Conservation (phyloP, 768 basidiomycete species). For the Leccinum boreale region DNA sequence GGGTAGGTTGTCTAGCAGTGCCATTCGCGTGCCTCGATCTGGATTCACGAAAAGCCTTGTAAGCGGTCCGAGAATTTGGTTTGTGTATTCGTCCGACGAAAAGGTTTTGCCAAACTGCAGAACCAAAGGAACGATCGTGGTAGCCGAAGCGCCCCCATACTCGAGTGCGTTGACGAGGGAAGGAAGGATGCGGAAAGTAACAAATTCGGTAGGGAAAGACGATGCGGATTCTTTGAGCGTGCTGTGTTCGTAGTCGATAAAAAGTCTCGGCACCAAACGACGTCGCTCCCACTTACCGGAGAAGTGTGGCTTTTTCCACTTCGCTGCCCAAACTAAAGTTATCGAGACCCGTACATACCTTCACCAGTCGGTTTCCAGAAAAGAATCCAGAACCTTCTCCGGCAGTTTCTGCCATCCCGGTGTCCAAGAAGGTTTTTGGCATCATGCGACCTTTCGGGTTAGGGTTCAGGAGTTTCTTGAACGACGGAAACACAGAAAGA, state of each 20-base stretch:
- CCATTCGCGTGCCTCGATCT: constrained; percentile 93
- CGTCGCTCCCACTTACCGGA: constrained; percentile 47
- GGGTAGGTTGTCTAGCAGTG: constrained; percentile 78
- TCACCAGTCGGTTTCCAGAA: constrained; percentile 73
- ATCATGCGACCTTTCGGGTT: constrained; percentile 77
- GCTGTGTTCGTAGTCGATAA: constrained; percentile 35
- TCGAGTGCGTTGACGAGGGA: constrained; percentile 77
- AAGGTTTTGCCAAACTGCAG: constrained; percentile 75
- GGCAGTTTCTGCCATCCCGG: constrained; percentile 67
- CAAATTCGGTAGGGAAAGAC: constrained; percentile 84
- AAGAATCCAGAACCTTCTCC: constrained; percentile 75
- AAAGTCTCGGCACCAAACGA: not conserved
- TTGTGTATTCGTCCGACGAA: constrained; percentile 65
- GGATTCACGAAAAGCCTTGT: constrained; percentile 84
- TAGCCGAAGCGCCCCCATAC: constrained; percentile 73
- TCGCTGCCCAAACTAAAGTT: constrained; percentile 81
- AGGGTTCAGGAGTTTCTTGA: constrained; percentile 88
- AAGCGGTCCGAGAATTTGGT: constrained; percentile 69
- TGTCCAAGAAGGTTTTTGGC: constrained; percentile 72
- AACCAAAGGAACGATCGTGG: constrained; percentile 78
- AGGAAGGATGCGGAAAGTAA: constrained; percentile 83
- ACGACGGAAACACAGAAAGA: constrained; percentile 64
- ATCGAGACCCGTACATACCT: constrained; percentile 81
- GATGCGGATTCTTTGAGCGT: constrained; percentile 75
- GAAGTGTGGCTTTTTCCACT: constrained; percentile 67